These are phyloP conservation scores for Leptographium procerum DNA, from an alignment of 2,329 filamentous ascomycete species.

Conservation along the genomic window DNA sequence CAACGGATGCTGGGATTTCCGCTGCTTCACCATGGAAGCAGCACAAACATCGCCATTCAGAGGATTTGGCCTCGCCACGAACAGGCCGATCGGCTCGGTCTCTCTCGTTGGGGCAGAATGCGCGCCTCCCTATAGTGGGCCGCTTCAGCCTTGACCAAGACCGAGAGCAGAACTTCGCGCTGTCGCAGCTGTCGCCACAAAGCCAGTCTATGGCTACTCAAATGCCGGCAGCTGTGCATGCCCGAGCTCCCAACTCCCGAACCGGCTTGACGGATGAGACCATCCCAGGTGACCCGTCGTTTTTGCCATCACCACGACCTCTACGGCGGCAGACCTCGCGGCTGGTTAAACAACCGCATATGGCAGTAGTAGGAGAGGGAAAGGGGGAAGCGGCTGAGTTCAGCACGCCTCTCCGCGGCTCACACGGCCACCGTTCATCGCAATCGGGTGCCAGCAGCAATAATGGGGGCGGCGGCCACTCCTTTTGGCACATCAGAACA, in stretches of 20 bases:
- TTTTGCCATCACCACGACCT: conserved; percentile 32
- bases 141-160: conserved; percentile 11
- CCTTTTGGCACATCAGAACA: conserved; percentile 26
- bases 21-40: conserved; percentile 3
- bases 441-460: neutral
- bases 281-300: conserved; percentile 49
- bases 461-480: conserved; percentile 3
- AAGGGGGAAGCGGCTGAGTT: neutral
- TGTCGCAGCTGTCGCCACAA: conserved; percentile 13
- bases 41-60: conserved; percentile 17
- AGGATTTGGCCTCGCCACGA: conserved; percentile 14
- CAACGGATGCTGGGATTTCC: neutral
- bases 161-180: neutral
- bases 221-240: conserved; percentile 40
- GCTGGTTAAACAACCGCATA: conserved; percentile 35
- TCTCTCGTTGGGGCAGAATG: conserved; percentile 5
- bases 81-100: conserved; percentile 5
- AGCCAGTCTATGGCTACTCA: conserved; percentile 15
- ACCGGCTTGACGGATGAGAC: conserved; percentile 50
- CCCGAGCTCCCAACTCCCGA: conserved; percentile 50
- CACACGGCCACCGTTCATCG: neutral
- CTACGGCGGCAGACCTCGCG: conserved; percentile 40
- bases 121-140: neutral
- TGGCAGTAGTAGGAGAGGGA: conserved; percentile 1
- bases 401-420: neutral